phyloP scores from a whole-genome alignment of 768 basidiomycete genomes.

The Hydnomerulius pinastri region DNA sequence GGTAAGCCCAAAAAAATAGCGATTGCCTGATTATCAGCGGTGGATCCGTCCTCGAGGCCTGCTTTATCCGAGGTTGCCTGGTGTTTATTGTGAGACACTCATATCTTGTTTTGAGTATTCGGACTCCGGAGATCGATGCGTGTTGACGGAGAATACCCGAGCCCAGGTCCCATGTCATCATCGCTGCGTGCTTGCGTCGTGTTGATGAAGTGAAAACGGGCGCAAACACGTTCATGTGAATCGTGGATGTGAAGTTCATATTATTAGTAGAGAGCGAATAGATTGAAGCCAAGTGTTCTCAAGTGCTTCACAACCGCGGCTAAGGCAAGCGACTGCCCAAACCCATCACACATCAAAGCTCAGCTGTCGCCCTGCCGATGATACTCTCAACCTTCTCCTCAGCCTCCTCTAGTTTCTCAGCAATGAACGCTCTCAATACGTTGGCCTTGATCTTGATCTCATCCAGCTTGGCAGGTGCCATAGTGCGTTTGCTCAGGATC shows the following conservation, averaged over 20 bases:
- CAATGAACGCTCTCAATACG: conserved; percentile 67
- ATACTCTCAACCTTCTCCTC: conserved; percentile 37
- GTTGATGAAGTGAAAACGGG: conserved; percentile 7
- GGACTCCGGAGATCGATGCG: conserved; percentile 18
- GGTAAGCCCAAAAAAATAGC: background rate
- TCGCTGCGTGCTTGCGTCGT: conserved; percentile 25
- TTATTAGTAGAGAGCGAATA: conserved; percentile 17
- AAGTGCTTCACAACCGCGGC: conserved; percentile 10
- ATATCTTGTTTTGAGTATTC: conserved; percentile 9
- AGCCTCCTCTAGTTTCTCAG: conserved; percentile 31
- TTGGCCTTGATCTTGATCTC: conserved; percentile 94
- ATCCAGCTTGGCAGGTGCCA: conserved; percentile 80
- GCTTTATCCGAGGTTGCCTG: background rate
- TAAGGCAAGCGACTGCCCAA: conserved; percentile 1
- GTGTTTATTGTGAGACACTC: conserved; percentile 5
- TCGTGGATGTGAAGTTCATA: conserved; percentile 5
- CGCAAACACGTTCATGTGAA: background rate
- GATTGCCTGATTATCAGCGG: conserved; percentile 5
- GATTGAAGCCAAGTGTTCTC: conserved; percentile 18
- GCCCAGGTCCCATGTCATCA: conserved; percentile 19
- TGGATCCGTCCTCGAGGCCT: conserved; percentile 15
- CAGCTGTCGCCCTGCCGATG: conserved; percentile 36
- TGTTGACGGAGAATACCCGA: conserved; percentile 25
- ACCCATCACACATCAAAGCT: conserved; percentile 38
- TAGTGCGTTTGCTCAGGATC: conserved; percentile 77